These are phyloP conservation scores for Letharia lupina DNA, from an alignment of 495 filamentous ascomycete species.

Conservation along the genomic window DNA sequence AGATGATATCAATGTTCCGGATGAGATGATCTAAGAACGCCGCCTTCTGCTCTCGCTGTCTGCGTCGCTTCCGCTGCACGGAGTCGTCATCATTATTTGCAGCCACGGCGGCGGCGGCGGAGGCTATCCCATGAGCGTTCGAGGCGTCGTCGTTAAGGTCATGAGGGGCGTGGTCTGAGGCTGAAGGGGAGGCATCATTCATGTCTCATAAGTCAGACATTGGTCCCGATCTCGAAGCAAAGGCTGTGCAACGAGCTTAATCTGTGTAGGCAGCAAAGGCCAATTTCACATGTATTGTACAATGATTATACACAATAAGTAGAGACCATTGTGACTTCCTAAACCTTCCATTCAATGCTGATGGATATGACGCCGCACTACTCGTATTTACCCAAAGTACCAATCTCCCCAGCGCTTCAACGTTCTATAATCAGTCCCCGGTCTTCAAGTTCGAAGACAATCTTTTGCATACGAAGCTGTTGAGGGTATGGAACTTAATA, in stretches of 20 bases:
- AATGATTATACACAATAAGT: background rate
- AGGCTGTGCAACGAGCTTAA: background rate
- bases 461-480: background rate
- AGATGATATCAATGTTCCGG: conserved; percentile 66
- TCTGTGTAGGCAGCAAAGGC: background rate
- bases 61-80: conserved; percentile 4
- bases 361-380: background rate
- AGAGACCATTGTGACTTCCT: background rate
- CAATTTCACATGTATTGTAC: background rate
- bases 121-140: conserved; percentile 2
- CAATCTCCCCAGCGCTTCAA: background rate
- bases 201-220: conserved; percentile 30
- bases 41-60: conserved; percentile 32
- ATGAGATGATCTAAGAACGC: conserved; percentile 63
- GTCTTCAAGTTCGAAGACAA: background rate
- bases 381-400: background rate
- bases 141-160: background rate
- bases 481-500: background rate
- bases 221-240: conserved; percentile 15
- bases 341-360: background rate
- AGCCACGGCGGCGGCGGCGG: background rate
- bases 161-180: conserved; percentile 17
- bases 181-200: conserved; percentile 20
- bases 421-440: no score
- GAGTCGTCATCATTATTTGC: background rate